Percentiles rank a stretch among this genome's conserved stretches.
These are phyloP conservation scores for Tetradesmus lagerheimii DNA, from an alignment of 139 green algal species.

Conservation along the genomic window DNA sequence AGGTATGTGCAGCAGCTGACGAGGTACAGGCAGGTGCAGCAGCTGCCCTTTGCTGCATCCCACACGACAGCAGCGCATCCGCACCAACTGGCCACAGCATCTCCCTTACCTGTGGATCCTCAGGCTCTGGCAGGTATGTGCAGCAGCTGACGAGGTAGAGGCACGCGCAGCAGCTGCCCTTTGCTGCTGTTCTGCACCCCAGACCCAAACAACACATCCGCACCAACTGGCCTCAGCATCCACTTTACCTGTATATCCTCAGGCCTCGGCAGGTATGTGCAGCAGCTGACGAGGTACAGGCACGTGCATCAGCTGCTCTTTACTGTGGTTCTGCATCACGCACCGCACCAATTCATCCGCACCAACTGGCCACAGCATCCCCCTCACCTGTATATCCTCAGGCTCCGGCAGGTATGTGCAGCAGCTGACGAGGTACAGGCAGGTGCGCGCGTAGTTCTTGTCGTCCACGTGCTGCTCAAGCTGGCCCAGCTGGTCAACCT, in stretches of 20 bases:
- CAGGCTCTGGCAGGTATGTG: slow-evolving; percentile 94
- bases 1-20: slow-evolving; percentile 93
- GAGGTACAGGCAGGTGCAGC: slow-evolving; percentile 98
- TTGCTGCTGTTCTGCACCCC: slow-evolving; percentile 11
- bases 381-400: slow-evolving; percentile 89
- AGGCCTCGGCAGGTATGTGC: slow-evolving; percentile 93
- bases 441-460: slow-evolving; percentile 91
- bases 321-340: background rate
- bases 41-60: slow-evolving; percentile 55
- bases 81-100: background rate
- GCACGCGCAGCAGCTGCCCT: background rate
- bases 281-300: slow-evolving; percentile 79
- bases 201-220: too few relatives aligned
- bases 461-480: slow-evolving; percentile 87
- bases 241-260: slow-evolving; percentile 90
- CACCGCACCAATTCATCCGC: background rate
- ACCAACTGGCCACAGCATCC: background rate
- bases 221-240: background rate
- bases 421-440: slow-evolving; percentile 95
- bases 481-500: slow-evolving; percentile 90
- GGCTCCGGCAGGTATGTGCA: slow-evolving; percentile 94
- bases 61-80: background rate
- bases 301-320: background rate
- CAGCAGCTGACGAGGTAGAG: slow-evolving; percentile 81
- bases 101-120: slow-evolving; percentile 88